Conservation (phyloP, 129 eudicot species). For the Helichrysum umbraculigerum region DNA sequence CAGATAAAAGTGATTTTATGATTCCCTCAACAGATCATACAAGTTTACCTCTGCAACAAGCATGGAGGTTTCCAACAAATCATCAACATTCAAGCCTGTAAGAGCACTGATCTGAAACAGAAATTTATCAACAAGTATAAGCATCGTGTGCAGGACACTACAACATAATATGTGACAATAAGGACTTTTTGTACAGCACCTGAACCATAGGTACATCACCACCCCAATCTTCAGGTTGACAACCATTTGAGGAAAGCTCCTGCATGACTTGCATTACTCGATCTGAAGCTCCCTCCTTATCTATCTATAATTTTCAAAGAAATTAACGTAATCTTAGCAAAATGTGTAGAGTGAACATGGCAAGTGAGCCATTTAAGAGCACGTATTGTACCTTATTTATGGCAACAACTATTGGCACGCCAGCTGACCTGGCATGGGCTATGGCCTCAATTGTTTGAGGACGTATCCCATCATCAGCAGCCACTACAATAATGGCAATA, state of each 20-base stretch:
- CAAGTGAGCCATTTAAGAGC: slow-evolving; percentile 10
- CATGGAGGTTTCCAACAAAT: slow-evolving; percentile 86
- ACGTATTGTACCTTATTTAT: slow-evolving; percentile 64
- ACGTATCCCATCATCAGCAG: slow-evolving; percentile 97
- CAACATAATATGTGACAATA: neutral
- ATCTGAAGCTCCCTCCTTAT: slow-evolving; percentile 95
- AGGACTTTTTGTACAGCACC: slow-evolving; percentile 43
- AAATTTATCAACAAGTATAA: slow-evolving; percentile 9
- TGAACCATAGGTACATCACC: slow-evolving; percentile 96
- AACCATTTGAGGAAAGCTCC: slow-evolving; percentile 84
- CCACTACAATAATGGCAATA: slow-evolving; percentile 95
- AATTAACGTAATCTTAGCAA: slow-evolving; percentile 5
- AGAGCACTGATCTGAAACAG: slow-evolving; percentile 87
- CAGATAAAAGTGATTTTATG: neutral
- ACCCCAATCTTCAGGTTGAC: slow-evolving; percentile 98
- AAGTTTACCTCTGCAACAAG: slow-evolving; percentile 91
- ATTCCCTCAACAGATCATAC: neutral
- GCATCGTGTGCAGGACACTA: neutral
- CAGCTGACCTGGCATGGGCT: slow-evolving; percentile 98
- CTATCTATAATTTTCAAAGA: slow-evolving; percentile 54
- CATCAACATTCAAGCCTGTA: slow-evolving; percentile 84
- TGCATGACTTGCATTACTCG: slow-evolving; percentile 92
- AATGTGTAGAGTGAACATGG: slow-evolving; percentile 11
- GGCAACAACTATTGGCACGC: slow-evolving; percentile 88
- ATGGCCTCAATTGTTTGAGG: slow-evolving; percentile 97